phyloP scores from a whole-genome alignment of 2,329 filamentous ascomycete species.

The Phialophora verrucosa region DNA sequence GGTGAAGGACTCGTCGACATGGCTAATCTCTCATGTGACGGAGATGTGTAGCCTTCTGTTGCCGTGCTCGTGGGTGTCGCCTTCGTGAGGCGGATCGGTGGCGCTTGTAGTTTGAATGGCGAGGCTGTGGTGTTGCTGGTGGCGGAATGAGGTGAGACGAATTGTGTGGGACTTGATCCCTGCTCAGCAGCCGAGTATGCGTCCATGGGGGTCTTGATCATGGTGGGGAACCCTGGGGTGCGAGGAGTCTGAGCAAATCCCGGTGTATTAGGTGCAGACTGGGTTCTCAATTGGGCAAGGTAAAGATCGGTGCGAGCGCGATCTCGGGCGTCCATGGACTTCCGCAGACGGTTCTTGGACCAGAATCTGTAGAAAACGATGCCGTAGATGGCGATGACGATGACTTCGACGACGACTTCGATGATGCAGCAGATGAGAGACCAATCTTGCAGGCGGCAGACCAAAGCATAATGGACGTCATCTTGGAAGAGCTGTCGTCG shows the following conservation, averaged over 20 bases:
- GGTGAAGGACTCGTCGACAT: slow-evolving; percentile 38
- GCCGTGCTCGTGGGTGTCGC: slow-evolving; percentile 72
- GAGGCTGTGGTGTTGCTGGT: slow-evolving; percentile 59
- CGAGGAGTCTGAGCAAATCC: slow-evolving; percentile 76
- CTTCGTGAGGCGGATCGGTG: slow-evolving; percentile 76
- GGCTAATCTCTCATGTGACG: slow-evolving; percentile 27
- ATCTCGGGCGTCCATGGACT: slow-evolving; percentile 96
- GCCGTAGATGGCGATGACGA: slow-evolving; percentile 90
- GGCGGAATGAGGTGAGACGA: slow-evolving; percentile 61
- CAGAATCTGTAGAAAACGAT: slow-evolving; percentile 97
- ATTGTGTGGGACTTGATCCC: slow-evolving; percentile 57
- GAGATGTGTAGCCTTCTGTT: slow-evolving; percentile 67
- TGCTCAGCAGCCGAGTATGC: slow-evolving; percentile 51
- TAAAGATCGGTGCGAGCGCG: slow-evolving; percentile 93
- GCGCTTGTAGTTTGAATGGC: slow-evolving; percentile 85
- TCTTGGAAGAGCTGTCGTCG: slow-evolving; percentile 76
- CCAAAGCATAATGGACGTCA: slow-evolving; percentile 83
- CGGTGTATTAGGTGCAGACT: slow-evolving; percentile 94
- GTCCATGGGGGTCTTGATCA: slow-evolving; percentile 19
- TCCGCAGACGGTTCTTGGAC: slow-evolving; percentile 91
- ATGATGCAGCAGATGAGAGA: slow-evolving; percentile 95
- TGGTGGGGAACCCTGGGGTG: slow-evolving; percentile 49
- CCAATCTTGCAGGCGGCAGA: slow-evolving; percentile 96
- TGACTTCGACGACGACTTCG: slow-evolving; percentile 88
- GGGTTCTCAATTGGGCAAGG: slow-evolving; percentile 78